These are phyloP conservation scores for Pezicula carpinea DNA, from an alignment of 2,329 filamentous ascomycete genomes.

Conservation along the genomic window DNA sequence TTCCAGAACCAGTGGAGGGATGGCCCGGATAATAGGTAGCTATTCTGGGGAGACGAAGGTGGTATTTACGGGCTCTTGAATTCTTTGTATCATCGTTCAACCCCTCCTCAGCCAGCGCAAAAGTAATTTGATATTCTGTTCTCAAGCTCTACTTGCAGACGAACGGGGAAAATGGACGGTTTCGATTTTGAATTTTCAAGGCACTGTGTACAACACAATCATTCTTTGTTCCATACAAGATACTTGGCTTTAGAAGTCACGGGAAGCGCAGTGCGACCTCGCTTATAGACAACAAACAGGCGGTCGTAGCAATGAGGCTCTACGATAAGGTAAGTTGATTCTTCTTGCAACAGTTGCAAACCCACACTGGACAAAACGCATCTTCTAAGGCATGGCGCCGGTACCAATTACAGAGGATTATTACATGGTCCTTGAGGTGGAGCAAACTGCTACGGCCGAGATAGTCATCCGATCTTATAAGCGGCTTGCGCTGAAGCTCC, in stretches of 20 bases:
- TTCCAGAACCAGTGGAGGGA: too few species aligned
- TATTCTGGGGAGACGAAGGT: too few species aligned
- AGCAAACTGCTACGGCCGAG: slow-evolving; percentile 22
- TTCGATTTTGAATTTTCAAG: too few species aligned
- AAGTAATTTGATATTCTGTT: too few species aligned
- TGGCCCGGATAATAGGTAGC: too few species aligned
- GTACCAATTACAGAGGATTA: slow-evolving; percentile 27
- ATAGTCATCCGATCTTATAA: slow-evolving; percentile 28
- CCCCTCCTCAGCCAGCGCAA: too few species aligned
- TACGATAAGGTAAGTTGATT: slow-evolving; percentile 4
- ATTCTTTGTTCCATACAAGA: too few species aligned
- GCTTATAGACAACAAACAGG: slow-evolving; percentile 7
- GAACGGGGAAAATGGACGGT: too few species aligned
- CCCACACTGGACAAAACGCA: background rate
- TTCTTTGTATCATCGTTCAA: too few species aligned
- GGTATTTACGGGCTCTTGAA: too few species aligned
- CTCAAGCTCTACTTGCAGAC: too few species aligned
- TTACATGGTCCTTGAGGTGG: slow-evolving; percentile 29
- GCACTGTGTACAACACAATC: too few species aligned
- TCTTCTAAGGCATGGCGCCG: slow-evolving; percentile 24
- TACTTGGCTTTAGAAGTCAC: slow-evolving; percentile 5
- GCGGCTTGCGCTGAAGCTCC: slow-evolving; percentile 30
- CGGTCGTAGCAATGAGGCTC: slow-evolving; percentile 7
- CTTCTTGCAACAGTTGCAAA: slow-evolving; percentile 2
- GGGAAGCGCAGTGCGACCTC: slow-evolving; percentile 7